Base-by-base conservation (phyloP, 2,329 filamentous ascomycete species). In the Zasmidium cellare region DNA sequence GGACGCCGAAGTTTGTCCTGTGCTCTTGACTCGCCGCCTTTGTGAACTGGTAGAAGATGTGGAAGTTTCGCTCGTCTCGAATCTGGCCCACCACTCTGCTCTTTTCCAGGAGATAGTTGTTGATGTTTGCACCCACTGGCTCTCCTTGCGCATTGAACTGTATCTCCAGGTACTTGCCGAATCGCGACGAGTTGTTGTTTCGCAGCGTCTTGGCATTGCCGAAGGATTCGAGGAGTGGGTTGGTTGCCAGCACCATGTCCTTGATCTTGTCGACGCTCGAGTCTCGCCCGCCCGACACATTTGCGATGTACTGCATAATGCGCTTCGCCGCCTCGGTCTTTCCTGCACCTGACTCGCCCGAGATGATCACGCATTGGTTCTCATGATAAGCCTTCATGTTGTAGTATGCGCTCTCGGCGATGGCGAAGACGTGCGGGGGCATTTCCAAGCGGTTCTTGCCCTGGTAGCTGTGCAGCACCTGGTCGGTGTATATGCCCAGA, bases 311-410 rank as follows among this genome's bases (percentile, higher is more conserved):
- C 78, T 99, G 94, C 93, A 99, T 99, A 71, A 99, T 90, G 69
- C 93, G 89, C 83, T 99, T 97, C 60, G 94, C 94, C 3, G 94
- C 94, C 77, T 99, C 94, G 14, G 94, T 99, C 82, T 99, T 99
- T 74, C 94, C 94, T 31, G 94, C 94, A 73, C 94, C 94, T 2
- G 94, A 97, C 78, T 99, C 94, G 73, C 94, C 94, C 3, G 94
- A 97, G 68, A 99, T 99, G 76, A 99, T 99, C 67, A 99, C 93
- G 79, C 94, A 97, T 76, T 99, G 94, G 79, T 97, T 97, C 69
- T 97, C 94, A 71, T 91, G 91, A 82, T 99, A 99, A 48, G 92
- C 93, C 76, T 97, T 97, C 94, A 99, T 97, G 80, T 99, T 97
- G 80, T 97, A 97, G 81, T 99, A 99, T 55, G 92, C 77, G 7